Evolutionary conservation across 2,329 filamentous ascomycete genomes (phyloP).

Genomic region (Monosporascus sp.): DNA sequence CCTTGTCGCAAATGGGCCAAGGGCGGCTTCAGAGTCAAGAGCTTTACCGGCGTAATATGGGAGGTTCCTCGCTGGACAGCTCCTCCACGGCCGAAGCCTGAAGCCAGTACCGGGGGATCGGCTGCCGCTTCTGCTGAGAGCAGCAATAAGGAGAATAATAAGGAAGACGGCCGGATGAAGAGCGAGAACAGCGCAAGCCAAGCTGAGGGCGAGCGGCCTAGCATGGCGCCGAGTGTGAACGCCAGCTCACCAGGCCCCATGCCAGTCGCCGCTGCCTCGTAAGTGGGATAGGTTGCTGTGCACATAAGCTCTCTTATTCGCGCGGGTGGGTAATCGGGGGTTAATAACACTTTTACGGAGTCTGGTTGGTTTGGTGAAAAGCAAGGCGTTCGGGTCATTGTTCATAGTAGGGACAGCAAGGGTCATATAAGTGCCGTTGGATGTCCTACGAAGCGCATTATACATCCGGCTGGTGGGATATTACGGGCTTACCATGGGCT

Average conservation of each 20-base stretch:
- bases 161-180: conserved; percentile 52
- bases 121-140: conserved; percentile 38
- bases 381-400: conserved; percentile 24
- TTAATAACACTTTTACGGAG: conserved; percentile 7
- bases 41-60: conserved; percentile 85
- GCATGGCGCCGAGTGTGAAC: conserved; percentile 42
- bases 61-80: conserved; percentile 78
- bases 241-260: conserved; percentile 47
- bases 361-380: conserved; percentile 14
- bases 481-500: not conserved
- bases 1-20: conserved; percentile 89
- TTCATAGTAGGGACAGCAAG: conserved; percentile 7
- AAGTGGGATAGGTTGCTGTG: conserved; percentile 1
- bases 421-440: conserved; percentile 1
- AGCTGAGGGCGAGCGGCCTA: conserved; percentile 48
- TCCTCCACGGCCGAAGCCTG: conserved; percentile 50
- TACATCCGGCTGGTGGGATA: not conserved
- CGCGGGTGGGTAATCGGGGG: no score
- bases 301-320: not conserved
- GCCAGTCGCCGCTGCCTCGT: conserved; percentile 40
- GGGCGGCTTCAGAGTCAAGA: conserved; percentile 79
- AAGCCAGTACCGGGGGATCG: conserved; percentile 40
- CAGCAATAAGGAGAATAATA: conserved; percentile 61
- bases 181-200: conserved; percentile 36
- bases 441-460: not conserved